Base-by-base conservation (phyloP, 495 filamentous ascomycete species). In the Penicillium canescens region DNA sequence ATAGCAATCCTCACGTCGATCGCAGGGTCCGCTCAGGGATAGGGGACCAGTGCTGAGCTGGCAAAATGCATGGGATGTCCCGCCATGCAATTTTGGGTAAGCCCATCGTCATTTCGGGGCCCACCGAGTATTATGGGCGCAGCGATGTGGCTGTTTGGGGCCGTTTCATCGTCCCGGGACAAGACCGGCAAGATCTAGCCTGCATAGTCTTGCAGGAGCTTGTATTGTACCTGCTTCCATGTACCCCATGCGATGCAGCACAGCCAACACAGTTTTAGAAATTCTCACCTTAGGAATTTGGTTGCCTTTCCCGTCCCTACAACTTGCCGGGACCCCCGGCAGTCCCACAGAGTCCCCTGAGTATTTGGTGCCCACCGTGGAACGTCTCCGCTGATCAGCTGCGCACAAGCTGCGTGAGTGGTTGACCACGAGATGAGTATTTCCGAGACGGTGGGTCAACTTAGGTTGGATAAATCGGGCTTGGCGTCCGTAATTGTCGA, bases 221-320 rank as follows among this genome's bases (percentile, higher is more conserved):
- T 42, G 41, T 7, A 38, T 20, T 46, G 12, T 12, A 7, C 34
- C n/a, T 26, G 34, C 16, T 42, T 3, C 24, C 46, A 20, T 31
- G 28, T 7, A 9, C 33, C 13, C 26, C 14, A 10, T 31, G 23
- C 16, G 28, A 34, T 38, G 13, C 33, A 31, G 28, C 46, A 55
- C 55, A 55, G 55, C 59, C 55, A 24, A 16, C 21, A 46, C 36
- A 12, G 42, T 36, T 42, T 42, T 56, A 56, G 56, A 41, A 62
- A 55, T 21, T 2, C 18, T 10, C 12, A 7, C 10, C 6, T 18
- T 5, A 12, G 44, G 23, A 46, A 55, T 55, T 20, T 39, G 49
- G 47, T 47, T 59, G 56, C 56, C 59, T 56, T 42, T 28, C 16
- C 14, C 26, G 31, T 28, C 48, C 42, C 47, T 37, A 55, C 39